Evolutionary conservation across 768 basidiomycete species (phyloP), one percentile per base, ranked within the genome.

Genomic region (Sistotremastrum suecicum): DNA sequence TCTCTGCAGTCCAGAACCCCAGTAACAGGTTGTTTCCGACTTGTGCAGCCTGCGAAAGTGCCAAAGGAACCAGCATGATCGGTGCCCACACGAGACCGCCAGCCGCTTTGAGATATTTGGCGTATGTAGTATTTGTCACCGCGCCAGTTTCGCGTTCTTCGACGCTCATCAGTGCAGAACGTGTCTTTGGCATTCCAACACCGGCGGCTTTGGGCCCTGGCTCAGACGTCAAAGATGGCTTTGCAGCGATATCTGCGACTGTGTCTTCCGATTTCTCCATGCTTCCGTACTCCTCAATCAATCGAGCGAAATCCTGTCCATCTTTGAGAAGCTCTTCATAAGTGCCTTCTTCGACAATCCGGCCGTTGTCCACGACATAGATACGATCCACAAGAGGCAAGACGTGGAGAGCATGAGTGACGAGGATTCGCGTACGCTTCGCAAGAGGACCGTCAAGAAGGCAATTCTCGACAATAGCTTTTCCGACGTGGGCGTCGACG

Each of bases 61-160:
- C 41, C 11, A 62, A 46, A 5, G 60, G 12, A 2, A 49, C 35
- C 2, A 58, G 51, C 29, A 59, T 38, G 1, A 60, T 3, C 5
- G 57, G 46, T 4, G 52, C 48, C 54, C 60, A 62, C 8, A 48
- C 29, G 42, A 57, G 31, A 20, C 52, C 50, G 20, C 76, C 76
- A 33, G 69, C 72, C 40, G 58, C 67, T 2, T 52, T 48, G 38
- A 74, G 48, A 55, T 78, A 80, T 35, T 67, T 64, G 7, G 48
- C 52, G 54, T 79, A 81, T 0, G 71, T 66, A 1, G 51, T 51
- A 65, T 68, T 72, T 4, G 63, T 52, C 0, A 81, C 74, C 0
- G 72, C 65, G 0, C 79, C 79, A 0, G 66, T 68, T 33, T 66
- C 65, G 4, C 78, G 64, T 53, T 80, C 79, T 54, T 83, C 80